Conservation (phyloP, 352 stramenopile species). For the Phytophthora sp. region DNA sequence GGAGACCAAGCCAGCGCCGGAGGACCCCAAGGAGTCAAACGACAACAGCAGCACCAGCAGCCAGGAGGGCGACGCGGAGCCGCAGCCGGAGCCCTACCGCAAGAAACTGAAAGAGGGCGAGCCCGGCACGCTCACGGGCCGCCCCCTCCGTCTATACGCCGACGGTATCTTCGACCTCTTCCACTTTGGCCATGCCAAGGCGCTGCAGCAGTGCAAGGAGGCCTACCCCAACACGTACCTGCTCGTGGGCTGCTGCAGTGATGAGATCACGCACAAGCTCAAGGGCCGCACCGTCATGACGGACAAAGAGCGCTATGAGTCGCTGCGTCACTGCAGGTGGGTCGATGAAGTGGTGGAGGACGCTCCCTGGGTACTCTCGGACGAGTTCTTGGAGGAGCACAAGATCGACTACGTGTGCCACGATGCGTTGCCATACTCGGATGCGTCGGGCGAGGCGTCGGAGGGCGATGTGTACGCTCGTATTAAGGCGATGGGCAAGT, state of each 20-base stretch:
- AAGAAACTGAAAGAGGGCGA: constrained; percentile 66
- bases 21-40: constrained; percentile 19
- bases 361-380: constrained; percentile 86
- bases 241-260: constrained; percentile 88
- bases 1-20: constrained; percentile 14
- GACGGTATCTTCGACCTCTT: constrained; percentile 92
- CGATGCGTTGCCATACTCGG: constrained; percentile 87
- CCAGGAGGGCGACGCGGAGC: constrained; percentile 26
- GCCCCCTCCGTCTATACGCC: constrained; percentile 84
- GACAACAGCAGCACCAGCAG: constrained; percentile 32
- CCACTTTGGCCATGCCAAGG: constrained; percentile 88
- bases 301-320: constrained; percentile 89
- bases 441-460: constrained; percentile 69
- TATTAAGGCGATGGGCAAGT: constrained; percentile 89
- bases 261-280: constrained; percentile 87
- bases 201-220: constrained; percentile 88
- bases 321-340: constrained; percentile 86
- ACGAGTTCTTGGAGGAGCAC: constrained; percentile 86
- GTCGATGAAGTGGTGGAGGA: constrained; percentile 89
- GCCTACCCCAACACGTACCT: constrained; percentile 87
- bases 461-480: constrained; percentile 87
- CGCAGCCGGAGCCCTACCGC: constrained; percentile 61
- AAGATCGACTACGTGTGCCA: constrained; percentile 91
- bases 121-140: constrained; percentile 71
- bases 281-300: constrained; percentile 90